Conservation (phyloP, 2,329 filamentous ascomycete genomes). For the Fusarium sp. region DNA sequence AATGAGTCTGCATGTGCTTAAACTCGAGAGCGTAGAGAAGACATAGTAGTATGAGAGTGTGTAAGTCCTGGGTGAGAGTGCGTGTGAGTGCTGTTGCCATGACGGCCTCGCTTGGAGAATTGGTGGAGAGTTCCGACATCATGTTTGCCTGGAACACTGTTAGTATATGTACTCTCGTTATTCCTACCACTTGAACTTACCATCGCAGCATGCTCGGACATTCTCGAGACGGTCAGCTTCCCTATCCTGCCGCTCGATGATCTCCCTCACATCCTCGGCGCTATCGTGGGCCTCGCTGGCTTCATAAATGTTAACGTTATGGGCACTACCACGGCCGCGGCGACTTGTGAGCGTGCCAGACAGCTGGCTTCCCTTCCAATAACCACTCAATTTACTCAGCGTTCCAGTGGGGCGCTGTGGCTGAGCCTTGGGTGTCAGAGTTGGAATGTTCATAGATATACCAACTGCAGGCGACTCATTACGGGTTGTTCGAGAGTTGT, state of each 20-base stretch:
- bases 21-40: conserved; percentile 49
- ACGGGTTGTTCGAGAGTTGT: conserved; percentile 77
- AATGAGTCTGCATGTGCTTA: conserved; percentile 35
- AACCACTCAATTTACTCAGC: conserved; percentile 67
- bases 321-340: conserved; percentile 59
- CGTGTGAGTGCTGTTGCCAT: conserved; percentile 45
- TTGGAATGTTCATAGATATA: conserved; percentile 63
- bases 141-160: conserved; percentile 68
- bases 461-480: conserved; percentile 68
- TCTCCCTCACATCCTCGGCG: conserved; percentile 81
- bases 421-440: conserved; percentile 61
- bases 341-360: conserved; percentile 63
- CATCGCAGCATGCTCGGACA: conserved; percentile 96
- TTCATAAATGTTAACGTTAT: conserved; percentile 64
- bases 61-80: conserved; percentile 51
- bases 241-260: conserved; percentile 80
- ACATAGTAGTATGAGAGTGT: conserved; percentile 48
- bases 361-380: conserved; percentile 61
- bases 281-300: conserved; percentile 75
- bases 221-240: conserved; percentile 88
- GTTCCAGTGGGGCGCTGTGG: conserved; percentile 55
- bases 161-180: conserved; percentile 27
- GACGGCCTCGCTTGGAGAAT: conserved; percentile 57
- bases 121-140: conserved; percentile 71
- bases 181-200: conserved; percentile 60